phyloP scores from a whole-genome alignment of 163 green algal genomes.

The Volvox carteri region DNA sequence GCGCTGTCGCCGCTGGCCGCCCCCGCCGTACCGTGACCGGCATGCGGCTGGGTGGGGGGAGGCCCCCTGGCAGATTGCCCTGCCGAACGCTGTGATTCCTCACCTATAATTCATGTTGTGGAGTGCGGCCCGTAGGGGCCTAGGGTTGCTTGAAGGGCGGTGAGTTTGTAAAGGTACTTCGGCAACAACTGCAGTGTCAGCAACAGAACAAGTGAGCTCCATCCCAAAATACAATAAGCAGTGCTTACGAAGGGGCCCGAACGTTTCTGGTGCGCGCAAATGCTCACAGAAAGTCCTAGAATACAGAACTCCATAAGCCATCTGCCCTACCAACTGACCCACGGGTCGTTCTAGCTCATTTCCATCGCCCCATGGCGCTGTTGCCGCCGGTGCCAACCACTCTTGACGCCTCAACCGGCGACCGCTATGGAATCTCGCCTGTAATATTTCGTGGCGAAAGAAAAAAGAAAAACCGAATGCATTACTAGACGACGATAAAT shows the following conservation, averaged over 20 bases:
- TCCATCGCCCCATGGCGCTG: not conserved
- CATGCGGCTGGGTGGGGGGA: too few species aligned
- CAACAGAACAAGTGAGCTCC: not conserved
- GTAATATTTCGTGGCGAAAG: too few species aligned
- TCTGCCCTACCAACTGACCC: constrained; percentile 9
- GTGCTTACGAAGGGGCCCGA: too few species aligned
- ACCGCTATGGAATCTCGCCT: too few species aligned
- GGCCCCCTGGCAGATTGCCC: not conserved
- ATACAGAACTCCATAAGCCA: not conserved
- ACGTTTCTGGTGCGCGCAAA: too few species aligned
- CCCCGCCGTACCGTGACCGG: not conserved
- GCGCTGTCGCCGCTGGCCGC: not conserved
- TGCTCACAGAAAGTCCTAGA: not conserved
- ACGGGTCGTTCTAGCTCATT: constrained; percentile 33
- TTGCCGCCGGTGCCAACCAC: too few species aligned
- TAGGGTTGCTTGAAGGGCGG: not conserved
- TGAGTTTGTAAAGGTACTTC: not conserved
- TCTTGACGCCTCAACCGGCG: too few species aligned
- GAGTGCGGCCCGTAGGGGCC: not conserved
- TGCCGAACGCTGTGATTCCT: not conserved
- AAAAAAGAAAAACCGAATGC: too few species aligned
- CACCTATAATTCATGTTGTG: not conserved
- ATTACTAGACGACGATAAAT: too few species aligned
- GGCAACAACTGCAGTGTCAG: not conserved
- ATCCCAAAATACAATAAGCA: not conserved